Evolutionary conservation across 1,139 yeast species (phyloP), one percentile per base, ranked within the genome.

Genomic region (Eremothecium coryli): DNA sequence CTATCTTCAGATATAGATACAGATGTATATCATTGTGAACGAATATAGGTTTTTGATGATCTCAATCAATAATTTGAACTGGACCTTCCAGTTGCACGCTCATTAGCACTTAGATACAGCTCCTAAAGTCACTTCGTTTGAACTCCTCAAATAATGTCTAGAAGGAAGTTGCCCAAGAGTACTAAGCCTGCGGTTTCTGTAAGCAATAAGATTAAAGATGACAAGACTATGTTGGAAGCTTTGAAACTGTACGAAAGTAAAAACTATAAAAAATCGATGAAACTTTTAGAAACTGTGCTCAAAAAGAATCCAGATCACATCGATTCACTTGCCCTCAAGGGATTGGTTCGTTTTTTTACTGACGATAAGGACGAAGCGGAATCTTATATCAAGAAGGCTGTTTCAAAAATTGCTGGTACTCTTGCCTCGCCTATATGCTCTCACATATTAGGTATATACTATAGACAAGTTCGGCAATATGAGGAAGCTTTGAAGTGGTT

Each of bases 401-500:
- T 75, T 17, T 62, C 66, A 24, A 75, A 76, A 49, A 79, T 73
- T 29, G 64, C 47, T 15, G 54, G 52, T 14, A 58, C 62, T n/a
- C 36, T 42, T 68, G 78, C 54, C 4, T 48, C 61, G 46, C 79
- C 84, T 39, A 71, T 86, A 35, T 82, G 82, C 21, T 72, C 86
- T 62, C 97, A 93, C 53, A 73, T 93, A 49, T 70, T 84, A 10
- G 98, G 96, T 7, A 76, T 90, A 38, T 82, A 80, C 53, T 80
- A 81, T 61, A 70, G 95, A 40, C 68, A 76, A 20, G 68, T 71
- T 30, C 77, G 75, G 45, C 70, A 81, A 45, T 86, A 82, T 53
- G 66, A 65, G 5, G 86, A 81, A 43, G 90, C 97, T 7, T 77
- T 82, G 36, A 76, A 76, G 54, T 82, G 85, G 73, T 81, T 82